Percentiles rank a stretch among this genome's conserved stretches.
These are phyloP conservation scores for Trichocomaceae sp. DNA, from an alignment of 2,329 filamentous ascomycete genomes.

Conservation along the genomic window DNA sequence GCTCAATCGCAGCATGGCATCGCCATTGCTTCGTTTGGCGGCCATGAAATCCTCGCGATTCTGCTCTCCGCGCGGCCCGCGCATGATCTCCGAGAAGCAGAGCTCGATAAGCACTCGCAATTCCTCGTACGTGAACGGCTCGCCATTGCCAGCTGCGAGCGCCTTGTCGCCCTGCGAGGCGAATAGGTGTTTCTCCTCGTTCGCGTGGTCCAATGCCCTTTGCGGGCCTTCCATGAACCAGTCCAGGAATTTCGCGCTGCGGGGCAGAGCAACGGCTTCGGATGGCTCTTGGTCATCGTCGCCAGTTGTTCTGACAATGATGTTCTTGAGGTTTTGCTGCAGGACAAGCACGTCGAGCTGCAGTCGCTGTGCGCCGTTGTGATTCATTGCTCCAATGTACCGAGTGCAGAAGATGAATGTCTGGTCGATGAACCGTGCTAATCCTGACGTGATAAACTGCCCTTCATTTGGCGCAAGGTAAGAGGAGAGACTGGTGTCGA, in stretches of 20 bases:
- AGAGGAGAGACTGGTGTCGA: conserved; percentile 72
- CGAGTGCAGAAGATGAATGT: conserved; percentile 68
- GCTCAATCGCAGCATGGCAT: conserved; percentile 39
- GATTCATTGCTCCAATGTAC: conserved; percentile 75
- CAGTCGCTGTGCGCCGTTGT: conserved; percentile 75
- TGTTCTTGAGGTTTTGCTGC: conserved; percentile 93
- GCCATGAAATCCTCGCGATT: conserved; percentile 42
- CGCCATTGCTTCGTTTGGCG: conserved; percentile 40
- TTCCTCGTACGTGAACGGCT: conserved; percentile 42
- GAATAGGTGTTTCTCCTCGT: conserved; percentile 38
- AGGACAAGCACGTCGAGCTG: conserved; percentile 89
- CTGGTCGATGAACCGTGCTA: conserved; percentile 70
- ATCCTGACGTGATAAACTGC: conserved; percentile 66
- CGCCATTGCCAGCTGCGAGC: conserved; percentile 33
- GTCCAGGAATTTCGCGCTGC: conserved; percentile 41
- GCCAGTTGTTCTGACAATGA: conserved; percentile 45
- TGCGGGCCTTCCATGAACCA: conserved; percentile 44
- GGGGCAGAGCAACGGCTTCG: conserved; percentile 37
- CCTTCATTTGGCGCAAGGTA: conserved; percentile 67
- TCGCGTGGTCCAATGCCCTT: conserved; percentile 39
- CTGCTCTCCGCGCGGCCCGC: conserved; percentile 35
- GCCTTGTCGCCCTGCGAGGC: conserved; percentile 29
- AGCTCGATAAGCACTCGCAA: conserved; percentile 40
- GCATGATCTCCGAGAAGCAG: conserved; percentile 40
- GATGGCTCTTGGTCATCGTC: conserved; percentile 16